These are phyloP conservation scores for Cymbopogon flexuosus DNA, from an alignment of 202 grass and related monocot species.

Conservation along the genomic window DNA sequence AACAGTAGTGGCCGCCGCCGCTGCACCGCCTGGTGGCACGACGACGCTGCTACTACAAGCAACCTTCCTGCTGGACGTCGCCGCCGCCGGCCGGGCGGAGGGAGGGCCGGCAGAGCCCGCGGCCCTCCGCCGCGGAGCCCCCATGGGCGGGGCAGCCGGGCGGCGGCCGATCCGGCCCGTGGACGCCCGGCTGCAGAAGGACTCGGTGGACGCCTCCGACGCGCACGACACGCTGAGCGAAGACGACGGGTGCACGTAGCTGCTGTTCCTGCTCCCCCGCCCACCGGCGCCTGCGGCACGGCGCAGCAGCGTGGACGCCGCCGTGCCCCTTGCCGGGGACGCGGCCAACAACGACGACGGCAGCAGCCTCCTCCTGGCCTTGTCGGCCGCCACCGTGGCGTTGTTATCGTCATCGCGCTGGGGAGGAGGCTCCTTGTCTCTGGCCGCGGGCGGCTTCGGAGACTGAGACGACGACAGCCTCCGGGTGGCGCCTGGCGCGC, in stretches of 20 bases:
- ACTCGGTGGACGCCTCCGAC: slow-evolving; percentile 77
- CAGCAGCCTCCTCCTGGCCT: slow-evolving; percentile 19
- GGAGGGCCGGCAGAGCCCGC: slow-evolving; percentile 32
- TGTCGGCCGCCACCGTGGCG: neutral
- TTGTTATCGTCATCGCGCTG: neutral
- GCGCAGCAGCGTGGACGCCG: slow-evolving; percentile 40
- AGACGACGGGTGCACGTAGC: slow-evolving; percentile 25
- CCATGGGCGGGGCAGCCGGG: neutral
- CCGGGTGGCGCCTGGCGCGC: neutral
- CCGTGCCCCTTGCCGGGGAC: neutral
- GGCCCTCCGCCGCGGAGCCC: slow-evolving; percentile 19
- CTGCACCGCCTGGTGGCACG: neutral
- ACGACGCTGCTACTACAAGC: neutral
- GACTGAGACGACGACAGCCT: slow-evolving; percentile 18
- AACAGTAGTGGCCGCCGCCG: neutral
- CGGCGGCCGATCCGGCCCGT: slow-evolving; percentile 68
- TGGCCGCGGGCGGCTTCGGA: neutral
- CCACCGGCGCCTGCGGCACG: slow-evolving; percentile 15
- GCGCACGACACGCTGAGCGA: slow-evolving; percentile 76
- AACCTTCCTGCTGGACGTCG: slow-evolving; percentile 11
- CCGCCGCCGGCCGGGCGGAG: slow-evolving; percentile 15
- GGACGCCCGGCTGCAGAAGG: slow-evolving; percentile 78
- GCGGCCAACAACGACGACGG: neutral
- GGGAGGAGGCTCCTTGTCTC: neutral
- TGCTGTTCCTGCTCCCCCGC: neutral